Base-by-base conservation (phyloP, 768 basidiomycete genomes). In the Coprinopsis marcescibilis region DNA sequence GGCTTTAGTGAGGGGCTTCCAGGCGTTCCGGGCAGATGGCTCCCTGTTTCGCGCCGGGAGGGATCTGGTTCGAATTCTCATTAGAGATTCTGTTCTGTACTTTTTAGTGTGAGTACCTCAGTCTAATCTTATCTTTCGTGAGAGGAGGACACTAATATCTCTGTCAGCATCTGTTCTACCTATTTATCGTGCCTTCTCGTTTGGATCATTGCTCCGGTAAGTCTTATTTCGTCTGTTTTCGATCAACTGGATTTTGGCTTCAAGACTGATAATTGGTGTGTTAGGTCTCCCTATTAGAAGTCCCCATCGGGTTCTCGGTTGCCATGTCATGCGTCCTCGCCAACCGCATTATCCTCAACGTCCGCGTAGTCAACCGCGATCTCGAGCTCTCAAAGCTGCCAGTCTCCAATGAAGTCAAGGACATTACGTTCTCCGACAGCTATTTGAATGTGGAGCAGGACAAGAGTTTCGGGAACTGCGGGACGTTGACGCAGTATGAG, bases 241-340 rank as follows among this genome's bases (percentile, higher is more conserved):
- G n/a, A 6, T 23, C 37, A 11, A 23, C 25, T 36, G 13, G 20
- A 36, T 6, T 19, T 17, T 5, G 7, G 20, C 38, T 15, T 8
- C 11, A 4, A 24, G 38, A 36, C 15, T 15, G 36, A 23, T 19
- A 7, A 36, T n/a, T 27, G 12, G 15, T 14, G 10, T 35, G 25
- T 0, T 14, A 76, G 74, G 42, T 56, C 36, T 56, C 54, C 7
- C 65, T 73, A 5, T 55, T 76, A 12, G 79, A 78, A 61, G 69
- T 78, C 19, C 76, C 79, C 0, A 70, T 81, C 46, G 77, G 75
- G 12, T 82, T 80, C 59, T 68, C 77, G 2, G 67, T 79, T 17
- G 76, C 79, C 1, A 65, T 82, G 60, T 76, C 79, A 0, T 79
- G 76, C 55, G 73, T 78, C 4, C 64, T 81, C 44, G 69, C 75